A percentile compares a stretch with the other conserved stretches of the same genome.
These are phyloP conservation scores for Trypanosoma boissoni DNA, from an alignment of 208 protist species.

Conservation along the genomic window DNA sequence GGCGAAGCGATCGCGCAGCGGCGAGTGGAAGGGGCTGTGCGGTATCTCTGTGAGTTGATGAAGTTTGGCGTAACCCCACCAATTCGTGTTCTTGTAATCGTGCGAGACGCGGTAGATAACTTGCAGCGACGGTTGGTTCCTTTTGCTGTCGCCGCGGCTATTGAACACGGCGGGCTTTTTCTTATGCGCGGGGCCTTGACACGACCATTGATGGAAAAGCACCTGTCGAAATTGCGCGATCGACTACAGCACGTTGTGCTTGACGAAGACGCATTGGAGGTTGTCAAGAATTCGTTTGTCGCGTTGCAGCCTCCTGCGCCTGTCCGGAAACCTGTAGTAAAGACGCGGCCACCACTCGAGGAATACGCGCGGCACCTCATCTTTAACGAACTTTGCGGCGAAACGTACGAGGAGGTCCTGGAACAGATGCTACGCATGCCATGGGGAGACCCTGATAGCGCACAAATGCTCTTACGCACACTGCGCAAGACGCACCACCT, in stretches of 20 bases:
- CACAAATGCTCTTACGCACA: slow-evolving; percentile 6
- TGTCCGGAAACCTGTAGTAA: background rate
- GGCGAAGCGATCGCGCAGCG: background rate
- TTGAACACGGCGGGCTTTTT: slow-evolving; percentile 22
- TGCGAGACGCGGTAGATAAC: slow-evolving; percentile 8
- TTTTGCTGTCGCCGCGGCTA: background rate
- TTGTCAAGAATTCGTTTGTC: background rate
- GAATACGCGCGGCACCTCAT: slow-evolving; percentile 18
- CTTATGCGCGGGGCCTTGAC: slow-evolving; percentile 16
- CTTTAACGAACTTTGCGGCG: background rate
- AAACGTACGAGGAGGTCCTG: slow-evolving; percentile 7
- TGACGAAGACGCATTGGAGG: background rate
- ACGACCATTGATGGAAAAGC: background rate
- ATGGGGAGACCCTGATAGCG: slow-evolving; percentile 1
- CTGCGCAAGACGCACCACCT: slow-evolving; percentile 13
- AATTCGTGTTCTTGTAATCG: slow-evolving; percentile 1
- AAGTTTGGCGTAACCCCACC: slow-evolving; percentile 20
- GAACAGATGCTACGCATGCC: slow-evolving; percentile 21
- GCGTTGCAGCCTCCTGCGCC: slow-evolving; percentile 4
- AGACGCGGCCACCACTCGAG: slow-evolving; percentile 8
- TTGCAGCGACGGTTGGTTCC: slow-evolving; percentile 2
- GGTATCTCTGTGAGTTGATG: slow-evolving; percentile 26
- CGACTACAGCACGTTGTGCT: background rate
- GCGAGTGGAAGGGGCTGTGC: background rate
- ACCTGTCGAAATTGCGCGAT: slow-evolving; percentile 13